Evolutionary conservation across 2,329 filamentous ascomycete genomes (phyloP), one percentile per base, ranked within the genome.

Genomic region (Aspergillus viridinutans): DNA sequence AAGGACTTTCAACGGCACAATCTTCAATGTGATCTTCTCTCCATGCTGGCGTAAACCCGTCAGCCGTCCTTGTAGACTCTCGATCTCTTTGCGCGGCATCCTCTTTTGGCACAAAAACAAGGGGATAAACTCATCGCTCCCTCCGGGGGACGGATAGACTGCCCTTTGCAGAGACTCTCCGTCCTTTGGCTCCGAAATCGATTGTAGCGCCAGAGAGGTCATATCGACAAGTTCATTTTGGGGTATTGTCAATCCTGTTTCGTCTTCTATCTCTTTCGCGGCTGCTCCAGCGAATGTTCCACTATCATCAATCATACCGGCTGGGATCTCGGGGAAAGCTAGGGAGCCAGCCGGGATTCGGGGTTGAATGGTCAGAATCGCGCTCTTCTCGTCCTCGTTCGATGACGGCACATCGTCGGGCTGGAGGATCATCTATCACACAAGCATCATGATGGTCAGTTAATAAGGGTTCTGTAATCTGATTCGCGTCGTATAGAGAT

Each of bases 61-160:
- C 61, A 83, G 67, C 54, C 78, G 81, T 4, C 81, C 82, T 60
- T 80, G 75, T 60, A 83, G 71, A 40, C 74, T 74, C 38, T 81
- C 72, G 61, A 86, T 77, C 32, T 82, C 73, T 4, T 68, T 64
- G 35, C 76, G 69, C 1, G 77, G 69, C 57, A 85, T 73, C 3
- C 78, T 68, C 64, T 84, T 84, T 65, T 83, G 78, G 59, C 78
- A 82, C 32, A 85, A 63, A 58, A 85, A 83, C 5, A 85, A 64
- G 0, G 82, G 81, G 26, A 85, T 80, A 61, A 82, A 85, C 59
- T 86, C 83, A 65, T 86, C 83, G 56, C 80, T 81, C 2, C 80
- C 83, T 1, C 83, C 83, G 0, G 80, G 72, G 12, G 76, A 80
- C 0, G 82, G 80, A 63, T 85, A 85, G 49, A 83, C 73, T 0